phyloP scores from a whole-genome alignment of 2,329 filamentous ascomycete species.

The Macrophomina tecta region DNA sequence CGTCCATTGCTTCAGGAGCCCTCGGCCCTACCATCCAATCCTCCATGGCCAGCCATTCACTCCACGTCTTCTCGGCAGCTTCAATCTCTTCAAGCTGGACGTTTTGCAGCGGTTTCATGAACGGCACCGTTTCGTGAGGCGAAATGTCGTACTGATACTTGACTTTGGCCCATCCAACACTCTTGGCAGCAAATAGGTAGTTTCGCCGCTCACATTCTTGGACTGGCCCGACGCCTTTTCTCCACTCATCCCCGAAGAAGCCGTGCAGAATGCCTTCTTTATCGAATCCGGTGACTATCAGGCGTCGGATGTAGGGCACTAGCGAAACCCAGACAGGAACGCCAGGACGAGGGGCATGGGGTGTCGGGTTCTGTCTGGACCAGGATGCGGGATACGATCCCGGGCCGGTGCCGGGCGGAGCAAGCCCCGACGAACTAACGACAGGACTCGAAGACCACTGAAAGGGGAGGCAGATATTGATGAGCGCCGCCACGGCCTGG shows the following conservation, averaged over 20 bases:
- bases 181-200: conserved; percentile 94
- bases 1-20: conserved; percentile 61
- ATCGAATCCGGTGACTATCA: conserved; percentile 92
- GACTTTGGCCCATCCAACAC: conserved; percentile 84
- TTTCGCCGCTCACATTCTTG: conserved; percentile 92
- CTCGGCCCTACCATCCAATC: conserved; percentile 97
- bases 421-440: conserved; percentile 40
- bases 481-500: conserved; percentile 84
- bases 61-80: conserved; percentile 84
- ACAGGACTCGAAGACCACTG: conserved; percentile 68
- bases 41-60: conserved; percentile 94
- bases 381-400: conserved; percentile 39
- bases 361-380: conserved; percentile 50
- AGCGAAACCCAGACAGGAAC: conserved; percentile 66
- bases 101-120: conserved; percentile 80
- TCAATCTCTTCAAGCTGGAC: conserved; percentile 81
- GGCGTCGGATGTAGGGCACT: conserved; percentile 85
- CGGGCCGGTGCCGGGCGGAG: conserved; percentile 39
- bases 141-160: conserved; percentile 91
- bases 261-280: conserved; percentile 84
- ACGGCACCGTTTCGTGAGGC: conserved; percentile 83
- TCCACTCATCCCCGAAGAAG: conserved; percentile 96
- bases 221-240: conserved; percentile 76
- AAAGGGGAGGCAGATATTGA: conserved; percentile 91
- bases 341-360: conserved; percentile 44